Base-by-base conservation (phyloP, 2,329 filamentous ascomycete species). In the Botryosphaeria dothidea region DNA sequence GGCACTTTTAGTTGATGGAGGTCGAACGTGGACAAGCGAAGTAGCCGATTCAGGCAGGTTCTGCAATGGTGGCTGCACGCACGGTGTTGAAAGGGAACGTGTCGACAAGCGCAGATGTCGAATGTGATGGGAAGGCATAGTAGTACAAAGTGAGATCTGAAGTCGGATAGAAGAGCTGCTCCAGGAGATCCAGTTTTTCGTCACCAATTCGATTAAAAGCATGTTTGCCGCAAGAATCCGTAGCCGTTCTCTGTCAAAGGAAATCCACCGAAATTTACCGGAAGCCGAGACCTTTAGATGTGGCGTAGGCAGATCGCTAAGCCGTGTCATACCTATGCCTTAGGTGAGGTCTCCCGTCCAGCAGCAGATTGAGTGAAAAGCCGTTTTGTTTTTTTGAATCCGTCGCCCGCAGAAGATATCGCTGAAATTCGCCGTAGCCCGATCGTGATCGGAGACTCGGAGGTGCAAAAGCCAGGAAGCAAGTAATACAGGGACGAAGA, bases 111-210 rank as follows among this genome's bases (percentile, higher is more conserved):
- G 62, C 52, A 56, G 52, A 64, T 58, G 62, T 57, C 62, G 62
- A 48, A 48, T 34, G 23, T 51, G 72, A 71, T 69, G 73, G 71
- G 71, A 74, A 72, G 69, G 74, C 71, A 76, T 78, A 78, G 74
- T 76, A 78, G 76, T 78, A 78, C 77, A 78, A 78, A 76, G 72
- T 71, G 71, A 74, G 76, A 52, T 62, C 46, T 63, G 61, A 63
- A 64, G 62, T 64, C 62, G 62, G 62, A 49, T 56, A 64, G 43
- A 34, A 58, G 51, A 64, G 51, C 52, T 64, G 62, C 43, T 64
- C 62, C 62, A 64, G 62, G 52, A 58, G 62, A 64, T 64, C 62
- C 62, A 64, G 62, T 64, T 54, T 64, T 64, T 64, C 62, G 62
- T 64, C 62, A 64, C 62, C 62, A 57, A 57, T 64, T 64, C 62